phyloP scores from a whole-genome alignment of 2,329 filamentous ascomycete species.

The Aspergillus spinulosporus region DNA sequence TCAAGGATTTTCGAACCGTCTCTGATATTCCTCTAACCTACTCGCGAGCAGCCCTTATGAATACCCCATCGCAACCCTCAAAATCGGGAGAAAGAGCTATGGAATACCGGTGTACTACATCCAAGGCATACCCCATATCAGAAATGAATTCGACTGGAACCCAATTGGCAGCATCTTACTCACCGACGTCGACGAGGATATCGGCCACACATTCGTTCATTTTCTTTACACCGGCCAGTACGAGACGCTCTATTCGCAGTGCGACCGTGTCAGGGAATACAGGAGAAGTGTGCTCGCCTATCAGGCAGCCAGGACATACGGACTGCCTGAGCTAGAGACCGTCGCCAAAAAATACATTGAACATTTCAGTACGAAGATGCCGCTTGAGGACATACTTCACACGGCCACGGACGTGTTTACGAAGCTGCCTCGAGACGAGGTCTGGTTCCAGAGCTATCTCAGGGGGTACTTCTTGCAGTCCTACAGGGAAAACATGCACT shows the following conservation, averaged over 20 bases:
- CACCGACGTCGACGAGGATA: constrained; percentile 28
- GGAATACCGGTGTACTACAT: no score
- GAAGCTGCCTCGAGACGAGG: background rate
- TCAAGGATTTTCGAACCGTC: no score
- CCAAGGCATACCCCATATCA: no score
- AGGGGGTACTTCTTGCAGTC: background rate
- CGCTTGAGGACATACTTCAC: constrained; percentile 10
- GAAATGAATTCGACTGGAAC: background rate
- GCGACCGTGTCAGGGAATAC: constrained; percentile 18
- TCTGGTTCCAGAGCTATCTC: background rate
- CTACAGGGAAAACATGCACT: background rate
- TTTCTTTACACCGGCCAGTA: constrained; percentile 21
- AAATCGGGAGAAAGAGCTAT: no score
- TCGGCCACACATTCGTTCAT: constrained; percentile 22
- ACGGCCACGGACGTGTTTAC: constrained; percentile 1
- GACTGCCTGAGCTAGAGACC: constrained; percentile 11
- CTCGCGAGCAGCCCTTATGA: no score
- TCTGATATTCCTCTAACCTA: no score
- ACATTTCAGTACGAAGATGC: constrained; percentile 14
- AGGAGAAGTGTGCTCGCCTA: constrained; percentile 18
- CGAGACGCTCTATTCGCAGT: constrained; percentile 14
- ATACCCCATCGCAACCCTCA: no score
- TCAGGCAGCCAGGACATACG: constrained; percentile 20
- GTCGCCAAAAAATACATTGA: constrained; percentile 16
- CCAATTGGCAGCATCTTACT: background rate